Conservation (phyloP, 768 basidiomycete species). For the Pleurotus eryngii region DNA sequence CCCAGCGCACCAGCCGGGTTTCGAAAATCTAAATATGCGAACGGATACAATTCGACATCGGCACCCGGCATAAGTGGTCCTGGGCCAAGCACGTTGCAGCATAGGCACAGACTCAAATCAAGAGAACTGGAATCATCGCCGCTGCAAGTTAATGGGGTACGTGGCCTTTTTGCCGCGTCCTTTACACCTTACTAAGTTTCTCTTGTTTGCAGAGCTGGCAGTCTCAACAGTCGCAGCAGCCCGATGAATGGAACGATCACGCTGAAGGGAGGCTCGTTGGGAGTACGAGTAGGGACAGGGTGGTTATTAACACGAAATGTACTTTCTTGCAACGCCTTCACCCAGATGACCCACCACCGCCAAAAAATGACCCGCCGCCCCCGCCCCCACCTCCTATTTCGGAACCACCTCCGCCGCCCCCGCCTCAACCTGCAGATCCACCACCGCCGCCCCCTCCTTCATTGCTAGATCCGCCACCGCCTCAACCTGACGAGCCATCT, state of each 20-base stretch:
- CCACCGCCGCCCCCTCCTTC: constrained; percentile 25
- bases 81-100: constrained; percentile 19
- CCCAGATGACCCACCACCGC: constrained; percentile 2
- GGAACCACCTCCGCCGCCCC: constrained; percentile 25
- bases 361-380: constrained; percentile 2
- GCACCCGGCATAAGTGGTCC: constrained; percentile 8
- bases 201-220: constrained; percentile 21
- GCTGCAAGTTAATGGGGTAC: constrained; percentile 1
- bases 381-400: constrained; percentile 18
- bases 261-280: constrained; percentile 2
- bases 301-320: constrained; percentile 19
- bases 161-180: background rate
- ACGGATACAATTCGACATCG: constrained; percentile 28
- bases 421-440: constrained; percentile 17
- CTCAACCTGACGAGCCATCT: constrained; percentile 23
- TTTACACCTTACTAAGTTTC: constrained; percentile 2
- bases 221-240: constrained; percentile 18
- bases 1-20: constrained; percentile 20
- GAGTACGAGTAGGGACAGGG: constrained; percentile 7
- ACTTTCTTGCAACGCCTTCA: constrained; percentile 9
- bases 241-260: constrained; percentile 19
- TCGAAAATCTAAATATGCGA: constrained; percentile 39
- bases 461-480: constrained; percentile 7
- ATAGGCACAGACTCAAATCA: constrained; percentile 14
- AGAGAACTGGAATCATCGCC: constrained; percentile 15